phyloP scores from a whole-genome alignment of 2,329 filamentous ascomycete genomes.

The Colletotrichum somersetense region DNA sequence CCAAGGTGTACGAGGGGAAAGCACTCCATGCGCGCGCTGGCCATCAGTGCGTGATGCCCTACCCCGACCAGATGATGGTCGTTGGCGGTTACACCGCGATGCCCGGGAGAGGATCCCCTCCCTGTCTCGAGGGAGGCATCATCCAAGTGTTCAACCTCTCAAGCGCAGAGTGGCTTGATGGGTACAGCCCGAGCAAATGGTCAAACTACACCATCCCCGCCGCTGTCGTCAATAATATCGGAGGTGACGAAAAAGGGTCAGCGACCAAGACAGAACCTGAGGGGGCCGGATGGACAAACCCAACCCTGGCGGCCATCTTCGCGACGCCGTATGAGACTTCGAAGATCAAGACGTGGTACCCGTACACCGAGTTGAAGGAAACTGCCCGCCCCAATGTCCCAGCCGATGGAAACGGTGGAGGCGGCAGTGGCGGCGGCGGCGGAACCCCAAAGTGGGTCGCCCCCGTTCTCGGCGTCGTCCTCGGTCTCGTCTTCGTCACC shows the following conservation, averaged over 20 bases:
- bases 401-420: constrained; percentile 18
- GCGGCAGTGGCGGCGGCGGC: constrained; percentile 40
- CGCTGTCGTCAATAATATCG: constrained; percentile 73
- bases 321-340: constrained; percentile 64
- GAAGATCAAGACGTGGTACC: constrained; percentile 71
- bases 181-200: constrained; percentile 75
- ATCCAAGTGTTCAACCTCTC: constrained; percentile 81
- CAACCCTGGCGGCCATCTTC: constrained; percentile 66
- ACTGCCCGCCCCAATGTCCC: constrained; percentile 44
- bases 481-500: constrained; percentile 69
- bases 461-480: constrained; percentile 72
- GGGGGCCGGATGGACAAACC: constrained; percentile 66
- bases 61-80: constrained; percentile 84
- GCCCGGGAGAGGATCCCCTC: constrained; percentile 43
- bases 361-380: constrained; percentile 61
- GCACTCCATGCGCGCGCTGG: constrained; percentile 72
- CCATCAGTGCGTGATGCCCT: constrained; percentile 80
- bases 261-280: constrained; percentile 77
- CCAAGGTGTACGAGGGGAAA: constrained; percentile 60
- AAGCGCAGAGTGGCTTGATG: constrained; percentile 74
- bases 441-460: constrained; percentile 68
- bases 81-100: constrained; percentile 73
- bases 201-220: constrained; percentile 78
- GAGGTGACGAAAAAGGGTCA: constrained; percentile 73
- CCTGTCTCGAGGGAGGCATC: constrained; percentile 64